A percentile compares a stretch with the other conserved stretches of the same genome.
These are phyloP conservation scores for Cercospora beticola DNA, from an alignment of 2,329 filamentous ascomycete species.

Conservation along the genomic window DNA sequence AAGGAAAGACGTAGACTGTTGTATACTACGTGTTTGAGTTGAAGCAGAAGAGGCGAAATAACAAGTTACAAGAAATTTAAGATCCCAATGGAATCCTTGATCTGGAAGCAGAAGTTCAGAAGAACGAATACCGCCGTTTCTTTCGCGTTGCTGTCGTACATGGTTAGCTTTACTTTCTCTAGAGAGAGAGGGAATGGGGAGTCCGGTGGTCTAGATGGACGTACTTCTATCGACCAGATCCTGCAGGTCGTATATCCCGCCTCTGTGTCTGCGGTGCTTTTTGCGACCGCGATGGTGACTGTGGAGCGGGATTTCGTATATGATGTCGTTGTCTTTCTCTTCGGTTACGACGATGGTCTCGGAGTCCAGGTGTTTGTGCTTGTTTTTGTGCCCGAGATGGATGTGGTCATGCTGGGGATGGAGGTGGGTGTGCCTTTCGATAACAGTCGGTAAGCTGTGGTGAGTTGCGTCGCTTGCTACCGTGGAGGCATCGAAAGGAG, in stretches of 20 bases:
- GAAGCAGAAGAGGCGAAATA: background rate
- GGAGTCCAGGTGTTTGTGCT: background rate
- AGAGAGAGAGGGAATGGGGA: too few species aligned
- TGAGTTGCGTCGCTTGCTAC: background rate
- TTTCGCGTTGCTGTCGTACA: background rate
- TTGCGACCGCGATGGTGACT: slow-evolving; percentile 1
- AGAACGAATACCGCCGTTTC: background rate
- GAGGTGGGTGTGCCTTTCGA: background rate
- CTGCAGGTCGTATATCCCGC: slow-evolving; percentile 15
- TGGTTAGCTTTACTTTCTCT: too few species aligned
- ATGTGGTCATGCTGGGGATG: background rate
- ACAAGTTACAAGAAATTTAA: background rate
- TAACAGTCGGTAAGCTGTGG: background rate
- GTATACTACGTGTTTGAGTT: background rate
- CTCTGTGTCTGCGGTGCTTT: slow-evolving; percentile 11
- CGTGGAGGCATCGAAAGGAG: slow-evolving; percentile 6
- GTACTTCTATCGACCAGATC: slow-evolving; percentile 18
- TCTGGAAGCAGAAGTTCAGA: background rate
- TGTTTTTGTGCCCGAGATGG: background rate
- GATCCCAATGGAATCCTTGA: too few species aligned
- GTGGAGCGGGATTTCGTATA: slow-evolving; percentile 11
- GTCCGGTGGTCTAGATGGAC: too few species aligned
- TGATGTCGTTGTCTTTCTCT: slow-evolving; percentile 5
- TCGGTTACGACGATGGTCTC: background rate
- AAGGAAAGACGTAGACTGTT: background rate